phyloP scores from a whole-genome alignment of 306 rosid genomes.

The Vigna unguiculata region DNA sequence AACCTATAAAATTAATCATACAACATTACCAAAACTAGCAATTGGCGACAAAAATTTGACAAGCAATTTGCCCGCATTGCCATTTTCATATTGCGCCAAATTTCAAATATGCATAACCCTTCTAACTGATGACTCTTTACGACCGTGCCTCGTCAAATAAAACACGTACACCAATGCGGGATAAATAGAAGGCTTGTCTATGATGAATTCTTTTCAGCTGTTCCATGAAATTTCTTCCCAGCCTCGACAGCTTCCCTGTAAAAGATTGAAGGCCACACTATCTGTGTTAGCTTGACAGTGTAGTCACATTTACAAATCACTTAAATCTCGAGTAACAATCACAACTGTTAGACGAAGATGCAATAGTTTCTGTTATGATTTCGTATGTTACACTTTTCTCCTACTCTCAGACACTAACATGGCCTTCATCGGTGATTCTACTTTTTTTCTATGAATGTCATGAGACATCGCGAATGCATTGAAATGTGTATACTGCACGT shows the following conservation, averaged over 20 bases:
- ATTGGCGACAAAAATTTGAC: neutral
- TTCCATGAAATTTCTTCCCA: conserved; percentile 83
- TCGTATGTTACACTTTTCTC: neutral
- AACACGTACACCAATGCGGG: neutral
- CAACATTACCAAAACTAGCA: conserved; percentile 20
- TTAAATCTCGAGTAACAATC: conserved; percentile 8
- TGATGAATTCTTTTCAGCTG: conserved; percentile 53
- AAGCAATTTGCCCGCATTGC: neutral
- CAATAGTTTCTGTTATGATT: neutral
- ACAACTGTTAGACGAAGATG: neutral
- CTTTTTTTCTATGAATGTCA: neutral
- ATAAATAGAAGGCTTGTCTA: conserved; percentile 36
- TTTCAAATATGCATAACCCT: conserved; percentile 8
- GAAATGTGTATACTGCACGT: neutral
- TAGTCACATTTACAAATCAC: conserved; percentile 2
- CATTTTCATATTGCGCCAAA: conserved; percentile 10
- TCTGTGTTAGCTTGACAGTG: conserved; percentile 8
- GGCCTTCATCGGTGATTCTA: neutral
- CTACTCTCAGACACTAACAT: neutral
- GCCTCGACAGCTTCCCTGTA: conserved; percentile 96
- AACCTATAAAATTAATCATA: neutral
- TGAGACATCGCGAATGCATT: neutral
- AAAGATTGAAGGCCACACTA: conserved; percentile 25
- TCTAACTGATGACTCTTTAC: conserved; percentile 7
- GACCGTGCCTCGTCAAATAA: conserved; percentile 24